Evolutionary conservation across 2,329 filamentous ascomycete species (phyloP), one percentile per base, ranked within the genome.

Genomic region (Leptosphaerulina australis): DNA sequence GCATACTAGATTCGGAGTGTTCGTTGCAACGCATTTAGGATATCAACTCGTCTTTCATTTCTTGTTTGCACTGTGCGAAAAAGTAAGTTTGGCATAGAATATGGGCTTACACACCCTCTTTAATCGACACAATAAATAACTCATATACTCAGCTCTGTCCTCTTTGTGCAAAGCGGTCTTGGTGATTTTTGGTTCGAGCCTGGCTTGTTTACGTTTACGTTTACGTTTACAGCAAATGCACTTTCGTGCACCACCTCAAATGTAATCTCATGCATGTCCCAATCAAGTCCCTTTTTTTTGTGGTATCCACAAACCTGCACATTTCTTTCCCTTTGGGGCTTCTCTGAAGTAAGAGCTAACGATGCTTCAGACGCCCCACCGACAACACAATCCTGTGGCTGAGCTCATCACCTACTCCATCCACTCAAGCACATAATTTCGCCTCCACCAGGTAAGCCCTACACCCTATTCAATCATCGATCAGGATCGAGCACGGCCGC

Each of bases 371-470:
- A 34, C 26, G 45, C 5, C 17, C 41, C 24, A 14, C 33, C 11
- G 26, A 24, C 37, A 37, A 48, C 41, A 24, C 37, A 37, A 48
- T 48, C 37, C 37, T 20, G 45, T 48, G 45, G 45, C 37, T 41
- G 30, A 41, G 45, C 37, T 30, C 37, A n/a, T n/a, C 37, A 36
- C 37, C 37, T 18, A 17, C 24, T 18, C 12, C 24, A 29, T 40
- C 44, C 29, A 48, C 29, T 35, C 22, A 10, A 18, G 22, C 15
- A 35, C 15, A 35, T 36, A 38, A 39, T n/a, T n/a, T 14, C 30
- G 18, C 14, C 30, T 33, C 30, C 30, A 10, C 30, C 30, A 10
- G 15, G 30, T 17, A 9, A 4, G 4, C 11, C 30, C 30, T 5
- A 10, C 6, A n/a, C n/a, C n/a, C n/a, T n/a, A n/a, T n/a, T n/a